Evolutionary conservation across 768 basidiomycete species (phyloP).

Genomic region (Boletus fagicola): DNA sequence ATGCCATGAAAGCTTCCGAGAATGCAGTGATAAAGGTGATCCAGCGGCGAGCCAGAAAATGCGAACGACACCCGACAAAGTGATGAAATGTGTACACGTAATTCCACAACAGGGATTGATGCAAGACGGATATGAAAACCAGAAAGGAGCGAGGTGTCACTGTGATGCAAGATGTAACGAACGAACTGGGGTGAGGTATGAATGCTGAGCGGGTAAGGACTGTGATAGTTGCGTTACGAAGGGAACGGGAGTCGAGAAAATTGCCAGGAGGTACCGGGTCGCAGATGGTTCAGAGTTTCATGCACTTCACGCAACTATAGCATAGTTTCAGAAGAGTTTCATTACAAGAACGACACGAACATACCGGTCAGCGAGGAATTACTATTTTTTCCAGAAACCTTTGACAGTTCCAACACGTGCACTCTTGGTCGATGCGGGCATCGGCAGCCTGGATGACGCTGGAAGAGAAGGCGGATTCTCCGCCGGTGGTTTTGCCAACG

Average conservation of each 20-base stretch:
- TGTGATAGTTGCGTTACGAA: constrained; percentile 3
- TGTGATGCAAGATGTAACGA: constrained; percentile 4
- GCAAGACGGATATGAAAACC: constrained; percentile 19
- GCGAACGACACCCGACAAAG: constrained; percentile 15
- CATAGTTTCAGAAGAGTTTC: not conserved
- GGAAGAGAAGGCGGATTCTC: not conserved
- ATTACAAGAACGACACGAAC: not conserved
- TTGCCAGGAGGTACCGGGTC: not conserved
- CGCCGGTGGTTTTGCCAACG: constrained; percentile 7
- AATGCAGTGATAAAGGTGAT: not conserved
- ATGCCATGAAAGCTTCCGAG: not conserved
- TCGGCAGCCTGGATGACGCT: constrained; percentile 21
- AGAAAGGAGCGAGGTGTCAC: constrained; percentile 9
- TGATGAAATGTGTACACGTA: constrained; percentile 31
- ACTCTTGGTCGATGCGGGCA: constrained; percentile 25
- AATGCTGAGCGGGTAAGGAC: constrained; percentile 18
- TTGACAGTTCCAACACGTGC: constrained; percentile 28
- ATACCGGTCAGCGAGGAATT: constrained; percentile 7
- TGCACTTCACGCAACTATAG: not conserved
- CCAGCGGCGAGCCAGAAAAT: constrained; percentile 2
- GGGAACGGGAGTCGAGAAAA: not conserved
- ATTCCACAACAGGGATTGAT: constrained; percentile 33
- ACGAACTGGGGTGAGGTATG: constrained; percentile 11
- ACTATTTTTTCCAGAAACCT: constrained; percentile 33
- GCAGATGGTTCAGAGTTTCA: constrained; percentile 12